Conservation (phyloP, 2,329 filamentous ascomycete genomes). For the Diaporthe vexans region DNA sequence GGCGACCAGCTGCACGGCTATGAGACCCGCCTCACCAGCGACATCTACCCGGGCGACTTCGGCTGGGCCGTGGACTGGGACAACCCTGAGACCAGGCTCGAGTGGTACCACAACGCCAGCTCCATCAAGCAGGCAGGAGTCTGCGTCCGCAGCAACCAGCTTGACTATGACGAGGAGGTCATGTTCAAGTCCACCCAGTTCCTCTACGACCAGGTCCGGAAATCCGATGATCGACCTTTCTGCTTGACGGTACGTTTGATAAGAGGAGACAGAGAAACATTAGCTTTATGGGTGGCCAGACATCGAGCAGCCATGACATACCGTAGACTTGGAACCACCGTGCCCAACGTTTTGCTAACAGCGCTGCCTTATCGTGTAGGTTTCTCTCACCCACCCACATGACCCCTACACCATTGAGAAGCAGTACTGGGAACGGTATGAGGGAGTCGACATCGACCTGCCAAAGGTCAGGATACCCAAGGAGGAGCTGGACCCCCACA, state of each 20-base stretch:
- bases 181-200: conserved; percentile 94
- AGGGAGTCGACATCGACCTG: conserved; percentile 87
- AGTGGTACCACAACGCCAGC: conserved; percentile 97
- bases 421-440: conserved; percentile 94
- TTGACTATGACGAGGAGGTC: conserved; percentile 96
- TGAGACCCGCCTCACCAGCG: conserved; percentile 91
- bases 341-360: conserved; percentile 40
- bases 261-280: neutral
- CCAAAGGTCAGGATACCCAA: conserved; percentile 84
- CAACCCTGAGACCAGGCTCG: conserved; percentile 84
- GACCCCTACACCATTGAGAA: conserved; percentile 95
- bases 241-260: conserved; percentile 76
- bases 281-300: neutral
- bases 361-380: conserved; percentile 52
- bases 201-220: conserved; percentile 90
- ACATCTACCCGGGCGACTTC: conserved; percentile 95
- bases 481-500: conserved; percentile 88
- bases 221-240: conserved; percentile 82
- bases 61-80: conserved; percentile 98
- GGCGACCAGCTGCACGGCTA: conserved; percentile 96
- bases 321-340: neutral
- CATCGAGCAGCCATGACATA: neutral
- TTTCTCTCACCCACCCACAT: conserved; percentile 94
- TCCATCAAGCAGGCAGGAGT: conserved; percentile 92
- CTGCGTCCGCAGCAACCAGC: conserved; percentile 92